Base-by-base conservation (phyloP, 2,329 filamentous ascomycete genomes). In the Ophiostoma novo-ulmi region DNA sequence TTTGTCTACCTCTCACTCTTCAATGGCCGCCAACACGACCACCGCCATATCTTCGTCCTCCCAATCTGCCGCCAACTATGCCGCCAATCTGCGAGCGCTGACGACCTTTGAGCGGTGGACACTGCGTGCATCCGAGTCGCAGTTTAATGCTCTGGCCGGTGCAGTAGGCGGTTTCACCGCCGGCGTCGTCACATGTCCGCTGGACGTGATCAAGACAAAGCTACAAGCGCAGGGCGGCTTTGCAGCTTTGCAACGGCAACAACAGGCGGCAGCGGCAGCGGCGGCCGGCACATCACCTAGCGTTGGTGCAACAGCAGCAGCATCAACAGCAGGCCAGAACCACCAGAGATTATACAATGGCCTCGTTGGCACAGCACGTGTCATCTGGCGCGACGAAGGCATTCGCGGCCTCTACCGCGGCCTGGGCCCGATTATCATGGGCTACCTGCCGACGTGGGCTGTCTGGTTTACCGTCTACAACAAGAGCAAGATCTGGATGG, bases 151-250 rank as follows among this genome's bases (percentile, higher is more conserved):
- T 73, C 84, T 97, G 71, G 90, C 93, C 63, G 95, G 95, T 70
- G 94, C 94, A 67, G 85, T 92, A 71, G 94, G 94, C 68, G 95
- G 95, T 68, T 92, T 98, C 77, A 93, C 93, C 31, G 97, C 94
- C 8, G 95, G 95, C 68, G 87, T 99, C 70, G 92, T 97, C 74
- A 98, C 94, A 69, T 99, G 95, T 79, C 95, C 95, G 61, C 89
- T 99, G 75, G 95, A 99, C 83, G 95, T 99, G 73, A 98, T 99
- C 81, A 99, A 99, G 83, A 99, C 95, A 64, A 98, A 97, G 80
- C 82, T 99, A 72, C 95, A 99, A 80, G 94, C 94, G 20, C 95
- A 98, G 79, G 94, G 94, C 74, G 92, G 93, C 26, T 96, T 97
- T 80, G 75, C 80, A 75, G 85, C 81, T 74, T 80, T 80, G 77